Conservation (phyloP, 2,329 filamentous ascomycete species). For the Fusarium burgessii region DNA sequence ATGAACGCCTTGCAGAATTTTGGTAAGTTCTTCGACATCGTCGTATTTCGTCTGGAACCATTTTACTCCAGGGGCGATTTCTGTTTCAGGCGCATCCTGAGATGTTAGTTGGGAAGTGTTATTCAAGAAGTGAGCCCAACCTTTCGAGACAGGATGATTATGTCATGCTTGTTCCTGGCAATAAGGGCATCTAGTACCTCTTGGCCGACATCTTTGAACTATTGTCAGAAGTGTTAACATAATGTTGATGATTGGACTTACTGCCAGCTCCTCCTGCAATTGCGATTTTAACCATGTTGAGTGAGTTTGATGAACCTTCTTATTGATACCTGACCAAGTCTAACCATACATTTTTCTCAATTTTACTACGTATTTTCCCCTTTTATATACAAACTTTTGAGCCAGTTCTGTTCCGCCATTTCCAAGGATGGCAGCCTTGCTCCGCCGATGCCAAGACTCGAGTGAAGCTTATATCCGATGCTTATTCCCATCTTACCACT, state of each 20-base stretch:
- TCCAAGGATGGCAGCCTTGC: not conserved
- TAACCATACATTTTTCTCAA: not conserved
- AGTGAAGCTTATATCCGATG: not conserved
- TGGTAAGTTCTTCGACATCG: constrained; percentile 47
- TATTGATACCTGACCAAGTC: too few relatives aligned
- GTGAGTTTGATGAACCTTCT: not conserved
- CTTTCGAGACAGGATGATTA: constrained; percentile 63
- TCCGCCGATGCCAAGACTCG: not conserved
- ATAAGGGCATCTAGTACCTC: constrained; percentile 65
- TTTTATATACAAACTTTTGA: not conserved
- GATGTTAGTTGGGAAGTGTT: not conserved
- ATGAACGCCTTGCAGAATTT: constrained; percentile 59
- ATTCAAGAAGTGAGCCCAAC: constrained; percentile 42
- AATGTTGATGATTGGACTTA: not conserved
- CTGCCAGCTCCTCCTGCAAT: constrained; percentile 41
- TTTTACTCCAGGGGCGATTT: constrained; percentile 13
- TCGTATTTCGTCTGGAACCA: constrained; percentile 51
- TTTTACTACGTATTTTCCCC: not conserved
- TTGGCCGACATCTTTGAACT: constrained; percentile 60
- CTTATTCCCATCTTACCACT: not conserved
- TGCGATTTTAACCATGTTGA: constrained; percentile 43
- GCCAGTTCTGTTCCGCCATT: constrained; percentile 2
- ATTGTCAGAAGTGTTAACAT: not conserved
- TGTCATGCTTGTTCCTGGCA: constrained; percentile 62
- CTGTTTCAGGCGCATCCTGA: constrained; percentile 19